phyloP scores from a whole-genome alignment of 2,329 filamentous ascomycete genomes.

The Aspergillus hiratsukae region DNA sequence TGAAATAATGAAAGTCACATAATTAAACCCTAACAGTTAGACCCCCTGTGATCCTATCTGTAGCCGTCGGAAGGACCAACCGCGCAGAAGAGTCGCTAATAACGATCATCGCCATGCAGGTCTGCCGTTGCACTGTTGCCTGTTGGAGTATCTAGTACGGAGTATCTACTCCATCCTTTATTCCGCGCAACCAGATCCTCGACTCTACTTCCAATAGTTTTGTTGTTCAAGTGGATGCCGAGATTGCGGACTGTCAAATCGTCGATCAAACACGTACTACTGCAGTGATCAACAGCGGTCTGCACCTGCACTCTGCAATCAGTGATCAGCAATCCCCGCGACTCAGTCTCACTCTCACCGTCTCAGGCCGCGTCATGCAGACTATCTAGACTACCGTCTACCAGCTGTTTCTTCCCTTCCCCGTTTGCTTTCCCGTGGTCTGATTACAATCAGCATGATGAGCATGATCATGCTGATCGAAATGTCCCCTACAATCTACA shows the following conservation, averaged over 20 bases:
- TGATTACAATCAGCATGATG: not conserved
- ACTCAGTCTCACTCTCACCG: no score
- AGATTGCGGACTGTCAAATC: not conserved
- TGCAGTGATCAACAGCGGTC: no score
- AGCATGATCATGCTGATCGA: not conserved
- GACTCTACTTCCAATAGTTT: not conserved
- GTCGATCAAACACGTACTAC: not conserved
- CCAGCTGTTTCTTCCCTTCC: no score
- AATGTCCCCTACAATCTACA: not conserved
- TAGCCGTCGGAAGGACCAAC: not conserved
- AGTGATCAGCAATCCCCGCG: no score
- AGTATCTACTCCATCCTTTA: not conserved
- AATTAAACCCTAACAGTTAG: not conserved
- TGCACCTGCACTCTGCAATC: no score
- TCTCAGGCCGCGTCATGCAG: no score
- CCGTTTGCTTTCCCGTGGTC: not conserved
- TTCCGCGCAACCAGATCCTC: not conserved
- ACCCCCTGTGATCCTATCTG: no score
- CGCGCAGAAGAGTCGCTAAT: not conserved
- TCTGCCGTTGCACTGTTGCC: not conserved
- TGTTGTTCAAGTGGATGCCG: not conserved
- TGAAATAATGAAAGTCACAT: not conserved
- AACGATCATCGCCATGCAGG: not conserved
- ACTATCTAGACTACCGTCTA: no score
- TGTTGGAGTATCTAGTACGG: not conserved